These are phyloP conservation scores for Saturnispora halmiae DNA, from an alignment of 805 yeast species.

Conservation along the genomic window DNA sequence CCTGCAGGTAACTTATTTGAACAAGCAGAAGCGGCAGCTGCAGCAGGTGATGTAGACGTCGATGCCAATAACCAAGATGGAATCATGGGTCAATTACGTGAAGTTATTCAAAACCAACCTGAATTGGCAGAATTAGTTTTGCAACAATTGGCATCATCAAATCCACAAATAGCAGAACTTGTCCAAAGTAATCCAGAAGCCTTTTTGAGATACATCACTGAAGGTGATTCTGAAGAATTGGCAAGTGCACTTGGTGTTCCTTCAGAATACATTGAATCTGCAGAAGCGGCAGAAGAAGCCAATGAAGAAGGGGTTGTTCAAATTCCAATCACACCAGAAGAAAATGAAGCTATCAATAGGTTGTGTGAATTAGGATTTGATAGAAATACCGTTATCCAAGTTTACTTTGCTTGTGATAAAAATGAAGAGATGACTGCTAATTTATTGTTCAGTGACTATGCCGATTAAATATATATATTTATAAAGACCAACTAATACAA, in stretches of 20 bases:
- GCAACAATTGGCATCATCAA: slow-evolving; percentile 68
- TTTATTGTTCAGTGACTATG: slow-evolving; percentile 61
- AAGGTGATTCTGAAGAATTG: slow-evolving; percentile 49
- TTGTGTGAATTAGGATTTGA: slow-evolving; percentile 91
- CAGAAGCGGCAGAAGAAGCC: slow-evolving; percentile 30
- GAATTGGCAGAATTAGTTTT: slow-evolving; percentile 77
- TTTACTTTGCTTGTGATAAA: slow-evolving; percentile 95
- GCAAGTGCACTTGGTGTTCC: slow-evolving; percentile 35
- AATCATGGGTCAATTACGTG: slow-evolving; percentile 51
- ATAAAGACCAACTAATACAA: background rate
- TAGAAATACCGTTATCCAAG: slow-evolving; percentile 78
- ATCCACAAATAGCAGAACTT: slow-evolving; percentile 77
- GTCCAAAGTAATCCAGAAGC: slow-evolving; percentile 86
- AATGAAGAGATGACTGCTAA: slow-evolving; percentile 96
- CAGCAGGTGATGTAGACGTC: slow-evolving; percentile 25
- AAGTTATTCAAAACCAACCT: slow-evolving; percentile 76
- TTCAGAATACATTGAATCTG: slow-evolving; percentile 30
- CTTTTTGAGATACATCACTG: slow-evolving; percentile 63
- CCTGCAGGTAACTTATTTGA: slow-evolving; percentile 41
- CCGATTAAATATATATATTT: slow-evolving; percentile 17
- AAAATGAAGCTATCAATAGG: slow-evolving; percentile 81
- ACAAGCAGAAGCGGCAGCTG: slow-evolving; percentile 36
- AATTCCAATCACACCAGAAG: slow-evolving; percentile 66
- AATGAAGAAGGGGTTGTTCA: slow-evolving; percentile 16
- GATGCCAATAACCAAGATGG: slow-evolving; percentile 30